Percentiles rank a stretch among this genome's conserved stretches.
phyloP scores from a whole-genome alignment of 305 asterid species.

The Ilex paraguariensis region DNA sequence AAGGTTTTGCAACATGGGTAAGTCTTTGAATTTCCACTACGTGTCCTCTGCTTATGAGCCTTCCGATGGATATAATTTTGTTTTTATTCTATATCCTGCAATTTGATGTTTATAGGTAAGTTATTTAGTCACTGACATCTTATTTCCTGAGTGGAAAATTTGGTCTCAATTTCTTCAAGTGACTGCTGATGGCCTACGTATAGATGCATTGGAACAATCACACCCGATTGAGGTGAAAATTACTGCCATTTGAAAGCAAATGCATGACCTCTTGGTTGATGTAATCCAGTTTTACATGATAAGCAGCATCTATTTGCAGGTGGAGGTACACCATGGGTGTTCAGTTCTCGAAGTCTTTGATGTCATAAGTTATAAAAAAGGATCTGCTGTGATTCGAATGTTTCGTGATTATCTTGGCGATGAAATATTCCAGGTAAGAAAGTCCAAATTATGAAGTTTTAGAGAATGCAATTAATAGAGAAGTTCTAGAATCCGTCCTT shows the following conservation, averaged over 20 bases:
- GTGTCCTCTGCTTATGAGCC: neutral
- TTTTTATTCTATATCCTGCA: conserved; percentile 8
- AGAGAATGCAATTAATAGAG: too few species aligned
- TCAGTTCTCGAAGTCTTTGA: conserved; percentile 32
- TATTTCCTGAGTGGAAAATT: conserved; percentile 41
- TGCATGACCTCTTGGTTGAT: neutral
- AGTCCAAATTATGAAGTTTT: neutral
- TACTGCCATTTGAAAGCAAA: neutral
- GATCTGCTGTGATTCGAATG: conserved; percentile 33
- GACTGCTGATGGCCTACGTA: conserved; percentile 19
- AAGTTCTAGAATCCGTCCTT: too few species aligned
- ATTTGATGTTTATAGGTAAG: conserved; percentile 25
- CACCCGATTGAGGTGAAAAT: conserved; percentile 35
- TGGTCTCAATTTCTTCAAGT: conserved; percentile 36
- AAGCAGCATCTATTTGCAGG: conserved; percentile 14
- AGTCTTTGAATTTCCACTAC: too few species aligned
- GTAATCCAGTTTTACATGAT: neutral
- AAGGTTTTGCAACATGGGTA: conserved; percentile 99
- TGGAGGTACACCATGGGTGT: conserved; percentile 30
- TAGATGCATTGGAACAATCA: conserved; percentile 40
- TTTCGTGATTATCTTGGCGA: conserved; percentile 30
- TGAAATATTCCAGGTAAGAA: conserved; percentile 28
- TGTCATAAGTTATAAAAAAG: conserved; percentile 30
- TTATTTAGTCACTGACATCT: conserved; percentile 28
- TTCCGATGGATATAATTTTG: neutral